Evolutionary conservation across 108 stramenopile genomes (phyloP).

Genomic region (Skeletonema menzelii): DNA sequence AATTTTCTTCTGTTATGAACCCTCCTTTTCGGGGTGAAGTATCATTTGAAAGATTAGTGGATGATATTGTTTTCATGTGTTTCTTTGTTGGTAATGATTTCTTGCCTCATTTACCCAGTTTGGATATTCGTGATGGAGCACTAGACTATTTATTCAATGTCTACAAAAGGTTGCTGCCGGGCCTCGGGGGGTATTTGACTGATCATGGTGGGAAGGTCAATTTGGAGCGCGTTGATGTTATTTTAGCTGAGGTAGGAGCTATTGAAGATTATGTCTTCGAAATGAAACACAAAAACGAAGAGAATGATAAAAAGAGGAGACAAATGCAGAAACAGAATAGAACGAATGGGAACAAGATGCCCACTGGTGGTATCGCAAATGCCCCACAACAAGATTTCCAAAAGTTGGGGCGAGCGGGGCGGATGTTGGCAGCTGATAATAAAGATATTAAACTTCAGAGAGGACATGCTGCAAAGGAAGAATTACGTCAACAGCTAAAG

Average conservation of each 20-base stretch:
- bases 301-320: constrained; percentile 61
- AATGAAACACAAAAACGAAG: constrained; percentile 89
- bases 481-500: constrained; percentile 53
- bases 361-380: constrained; percentile 33
- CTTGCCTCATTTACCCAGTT: constrained; percentile 93
- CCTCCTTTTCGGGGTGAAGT: constrained; percentile 65
- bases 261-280: constrained; percentile 97
- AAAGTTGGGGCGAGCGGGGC: constrained; percentile 69
- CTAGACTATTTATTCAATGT: constrained; percentile 89
- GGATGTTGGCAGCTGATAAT: constrained; percentile 60
- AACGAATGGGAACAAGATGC: constrained; percentile 51
- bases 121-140: constrained; percentile 95
- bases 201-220: constrained; percentile 93
- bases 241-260: constrained; percentile 90
- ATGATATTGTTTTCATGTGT: constrained; percentile 99
- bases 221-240: constrained; percentile 90
- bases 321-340: constrained; percentile 46
- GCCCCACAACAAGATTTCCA: constrained; percentile 33
- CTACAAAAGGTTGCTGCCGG: constrained; percentile 89
- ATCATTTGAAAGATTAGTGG: constrained; percentile 92
- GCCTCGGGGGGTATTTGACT: constrained; percentile 93
- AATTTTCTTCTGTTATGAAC: constrained; percentile 73
- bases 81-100: constrained; percentile 97
- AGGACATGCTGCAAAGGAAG: constrained; percentile 52
- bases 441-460: constrained; percentile 43